phyloP scores from a whole-genome alignment of 1,284 basidiomycete genomes.

The Heimioporus retisporus region DNA sequence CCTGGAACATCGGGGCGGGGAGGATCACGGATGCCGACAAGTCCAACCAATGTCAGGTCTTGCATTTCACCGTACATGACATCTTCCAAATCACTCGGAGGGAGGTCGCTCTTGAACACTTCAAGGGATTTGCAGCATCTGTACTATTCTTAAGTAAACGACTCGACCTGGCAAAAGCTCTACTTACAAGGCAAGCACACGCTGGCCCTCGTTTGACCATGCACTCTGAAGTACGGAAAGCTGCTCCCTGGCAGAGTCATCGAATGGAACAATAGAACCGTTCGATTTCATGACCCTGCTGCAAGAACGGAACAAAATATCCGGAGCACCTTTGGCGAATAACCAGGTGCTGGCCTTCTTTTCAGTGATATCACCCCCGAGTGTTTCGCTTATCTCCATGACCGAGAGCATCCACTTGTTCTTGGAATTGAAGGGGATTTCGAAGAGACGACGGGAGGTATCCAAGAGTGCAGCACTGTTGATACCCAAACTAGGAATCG shows the following conservation, averaged over 20 bases:
- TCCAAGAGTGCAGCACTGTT: constrained; percentile 37
- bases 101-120: constrained; percentile 37
- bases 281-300: constrained; percentile 50
- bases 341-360: constrained; percentile 45
- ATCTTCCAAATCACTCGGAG: constrained; percentile 51
- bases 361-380: constrained; percentile 20
- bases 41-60: constrained; percentile 65
- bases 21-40: constrained; percentile 70
- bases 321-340: constrained; percentile 68
- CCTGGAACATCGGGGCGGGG: constrained; percentile 62
- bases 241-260: constrained; percentile 32
- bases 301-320: constrained; percentile 64
- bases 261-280: constrained; percentile 48
- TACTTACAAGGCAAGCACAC: constrained; percentile 63
- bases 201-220: constrained; percentile 69
- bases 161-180: background rate
- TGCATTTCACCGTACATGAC: constrained; percentile 49
- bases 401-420: constrained; percentile 75
- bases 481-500: constrained; percentile 31
- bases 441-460: constrained; percentile 47
- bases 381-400: constrained; percentile 26
- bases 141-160: constrained; percentile 1
- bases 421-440: constrained; percentile 71
- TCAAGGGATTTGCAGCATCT: constrained; percentile 44
- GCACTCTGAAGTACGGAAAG: constrained; percentile 54